Evolutionary conservation across 257 asterid genomes (phyloP), one percentile per base, ranked within the genome.

Genomic region (Eustoma russellianum): DNA sequence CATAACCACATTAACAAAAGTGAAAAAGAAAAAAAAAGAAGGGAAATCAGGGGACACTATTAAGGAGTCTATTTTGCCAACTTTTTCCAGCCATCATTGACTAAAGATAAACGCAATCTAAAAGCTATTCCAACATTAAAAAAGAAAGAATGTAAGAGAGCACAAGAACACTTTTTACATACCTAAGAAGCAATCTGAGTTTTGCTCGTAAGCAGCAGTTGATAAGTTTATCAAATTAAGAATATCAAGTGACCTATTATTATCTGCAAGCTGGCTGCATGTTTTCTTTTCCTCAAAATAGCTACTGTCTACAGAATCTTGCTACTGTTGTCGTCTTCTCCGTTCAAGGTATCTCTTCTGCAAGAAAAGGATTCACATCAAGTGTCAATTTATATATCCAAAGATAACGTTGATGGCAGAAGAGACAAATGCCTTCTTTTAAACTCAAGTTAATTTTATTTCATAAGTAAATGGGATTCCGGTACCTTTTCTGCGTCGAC

Each of bases 281-380:
- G 66, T 53, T 15, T 52, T 67, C 28, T 68, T 77, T 67, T 72
- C 91, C 67, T 72, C 82, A 51, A 66, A 65, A 69, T 53, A 55
- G 52, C 64, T 71, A 67, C 78, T 82, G 28, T 58, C 62, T 46
- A 64, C 77, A 57, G 68, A 60, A 56, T 33, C 61, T 56, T 56
- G 59, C 53, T 57, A 54, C 66, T 74, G 87, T 65, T 77, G 86
- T 17, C 79, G 77, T 70, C 71, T 86, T 82, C 81, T 81, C 71
- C 86, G 95, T 76, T 89, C 97, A 71, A 86, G 86, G 55, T 83
- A 89, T 48, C 81, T 94, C 46, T 74, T 83, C 77, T 86, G 97
- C 86, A 61, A 38, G 43, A n/a, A n/a, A n/a, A n/a, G n/a, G 41
- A 50, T 48, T 53, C 58, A 57, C 45, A 16, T 46, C 54, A 12